Evolutionary conservation across 306 rosid genomes (phyloP), one percentile per base, ranked within the genome.

Genomic region (peach (Prunus persica)): DNA sequence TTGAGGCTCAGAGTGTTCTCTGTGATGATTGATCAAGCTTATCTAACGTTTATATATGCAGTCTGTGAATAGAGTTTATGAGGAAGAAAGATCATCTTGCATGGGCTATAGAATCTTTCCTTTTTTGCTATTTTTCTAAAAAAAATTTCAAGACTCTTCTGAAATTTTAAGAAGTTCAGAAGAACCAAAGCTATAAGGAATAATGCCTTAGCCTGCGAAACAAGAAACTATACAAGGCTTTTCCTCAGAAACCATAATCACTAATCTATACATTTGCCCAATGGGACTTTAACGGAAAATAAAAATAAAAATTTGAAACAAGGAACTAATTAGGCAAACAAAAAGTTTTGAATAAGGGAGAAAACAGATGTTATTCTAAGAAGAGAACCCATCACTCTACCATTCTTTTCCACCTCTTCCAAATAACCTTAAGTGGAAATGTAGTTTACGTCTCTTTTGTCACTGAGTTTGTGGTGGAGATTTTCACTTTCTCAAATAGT

Each of bases 361-460:
- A 68, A 60, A 30, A 34, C 20, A 68, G 22, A 15, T 32, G 38
- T 30, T 27, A 52, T 49, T 65, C 50, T 30, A 41, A 55, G 25
- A 27, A 28, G 67, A 50, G 55, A 47, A 63, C 80, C n/a, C 18
- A 43, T 47, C 67, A 57, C 28, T 45, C 79, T 15, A 32, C 74
- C 43, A 8, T 54, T 54, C 32, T 18, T n/a, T 78, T 68, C 52
- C 54, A 73, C 67, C 71, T 49, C 57, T 78, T 54, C 73, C 57
- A 69, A 9, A 18, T 18, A 45, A 10, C 46, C 56, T 43, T 3
- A 16, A 27, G 22, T 18, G 80, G 72, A 56, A 14, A 6, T 41
- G 66, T 72, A 50, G 75, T 56, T 82, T 79, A 64, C 43, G 69
- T 72, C 72, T 71, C 72, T 76, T 24, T 30, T 74, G 75, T 72